These are phyloP conservation scores for Xylaria cubensis DNA, from an alignment of 495 filamentous ascomycete genomes.

Conservation along the genomic window DNA sequence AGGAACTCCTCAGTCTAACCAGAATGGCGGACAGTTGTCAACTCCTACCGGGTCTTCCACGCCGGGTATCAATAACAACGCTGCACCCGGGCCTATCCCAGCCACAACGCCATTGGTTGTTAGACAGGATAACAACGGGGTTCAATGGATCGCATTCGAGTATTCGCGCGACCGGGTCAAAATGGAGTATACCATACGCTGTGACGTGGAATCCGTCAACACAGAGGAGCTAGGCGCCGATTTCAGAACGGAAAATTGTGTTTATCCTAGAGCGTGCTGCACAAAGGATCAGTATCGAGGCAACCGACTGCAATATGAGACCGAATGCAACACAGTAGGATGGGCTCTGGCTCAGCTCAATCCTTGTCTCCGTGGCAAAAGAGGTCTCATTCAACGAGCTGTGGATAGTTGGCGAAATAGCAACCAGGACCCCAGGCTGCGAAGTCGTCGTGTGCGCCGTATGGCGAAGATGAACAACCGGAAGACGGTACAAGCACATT, in stretches of 20 bases:
- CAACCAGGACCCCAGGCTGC: conserved; percentile 90
- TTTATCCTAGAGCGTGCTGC: conserved; percentile 95
- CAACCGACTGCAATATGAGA: conserved; percentile 94
- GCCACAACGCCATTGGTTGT: conserved; percentile 96
- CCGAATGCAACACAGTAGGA: conserved; percentile 96
- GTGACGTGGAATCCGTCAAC: conserved; percentile 95
- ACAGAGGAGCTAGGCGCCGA: conserved; percentile 82
- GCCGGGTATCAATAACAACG: conserved; percentile 76
- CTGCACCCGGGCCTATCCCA: conserved; percentile 97
- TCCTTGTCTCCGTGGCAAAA: conserved; percentile 85
- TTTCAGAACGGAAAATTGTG: conserved; percentile 98
- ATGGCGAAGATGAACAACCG: conserved; percentile 95
- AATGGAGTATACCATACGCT: conserved; percentile 99
- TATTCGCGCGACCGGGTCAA: conserved; percentile 97
- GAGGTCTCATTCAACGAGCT: conserved; percentile 93
- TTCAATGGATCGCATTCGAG: conserved; percentile 99
- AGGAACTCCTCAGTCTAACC: conserved; percentile 50
- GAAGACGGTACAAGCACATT: conserved; percentile 63
- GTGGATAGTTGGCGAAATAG: conserved; percentile 99
- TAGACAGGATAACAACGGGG: conserved; percentile 92
- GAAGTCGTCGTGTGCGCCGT: conserved; percentile 87
- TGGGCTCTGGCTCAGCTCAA: conserved; percentile 97
- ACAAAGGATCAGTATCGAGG: conserved; percentile 94
- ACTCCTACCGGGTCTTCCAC: conserved; percentile 51
- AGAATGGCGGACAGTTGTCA: conserved; percentile 61